Base-by-base conservation (phyloP, 345 rosid genomes). In the Aquilaria sinensis region DNA sequence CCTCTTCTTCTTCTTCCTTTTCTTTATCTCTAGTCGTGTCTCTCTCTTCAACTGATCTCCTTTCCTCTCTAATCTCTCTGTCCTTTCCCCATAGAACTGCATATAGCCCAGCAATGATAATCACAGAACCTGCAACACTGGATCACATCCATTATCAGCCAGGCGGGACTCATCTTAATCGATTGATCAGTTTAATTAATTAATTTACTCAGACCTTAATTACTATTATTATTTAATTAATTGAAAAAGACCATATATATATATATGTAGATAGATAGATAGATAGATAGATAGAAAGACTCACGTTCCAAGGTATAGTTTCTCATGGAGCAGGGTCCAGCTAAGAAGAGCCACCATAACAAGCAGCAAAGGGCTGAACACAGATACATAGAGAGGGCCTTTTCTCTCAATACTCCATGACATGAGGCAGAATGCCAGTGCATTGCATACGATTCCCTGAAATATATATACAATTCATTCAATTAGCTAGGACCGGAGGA, bases 11-110 rank as follows among this genome's bases (percentile, higher is more conserved):
- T 1, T 37, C 43, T 37, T 37, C 1, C 43, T 37, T 9, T 37
- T 37, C 43, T 37, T 3, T 37, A 9, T 3, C 43, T 1, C 23
- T 23, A 23, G 23, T 23, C 23, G 23, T 23, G 23, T 23, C 23
- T 12, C 56, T 34, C 1, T 23, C 30, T 57, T 12, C 9, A 6
- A 0, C 32, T 53, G 61, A 33, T 47, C 53, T 9, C 52, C 51
- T 30, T 69, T 55, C 15, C 12, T 69, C 50, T 67, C 65, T 78
- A 34, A 51, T 34, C 74, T 94, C 99, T 74, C 60, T 81, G 49
- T 83, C 86, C 68, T 90, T 94, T 13, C 97, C 99, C 97, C 97
- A 94, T 6, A 94, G 77, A 46, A 94, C 99, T 0, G 78, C 79
- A 37, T 88, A 90, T 2, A 88, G 81, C 7, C 99, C 99, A 6